Base-by-base conservation (phyloP, 805 yeast species). In the Lipomyces yamadae region DNA sequence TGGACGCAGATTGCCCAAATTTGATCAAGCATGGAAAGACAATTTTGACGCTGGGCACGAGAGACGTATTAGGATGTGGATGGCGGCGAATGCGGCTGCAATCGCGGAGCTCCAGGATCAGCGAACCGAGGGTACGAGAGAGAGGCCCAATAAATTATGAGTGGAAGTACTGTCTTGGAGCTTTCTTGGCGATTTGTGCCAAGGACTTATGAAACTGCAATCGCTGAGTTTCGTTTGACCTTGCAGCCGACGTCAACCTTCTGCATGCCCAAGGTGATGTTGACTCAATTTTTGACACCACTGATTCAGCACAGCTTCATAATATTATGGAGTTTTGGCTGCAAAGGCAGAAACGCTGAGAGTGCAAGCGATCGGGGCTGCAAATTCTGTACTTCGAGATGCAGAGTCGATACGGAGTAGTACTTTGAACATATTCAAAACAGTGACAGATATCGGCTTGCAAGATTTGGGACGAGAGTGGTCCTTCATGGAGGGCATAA, bases 401-500 rank as follows among this genome's bases (percentile, higher is more conserved):
- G 69, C 71, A 4, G 69, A 62, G 34, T 13, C 42, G 8, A 60
- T 66, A 6, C 64, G 67, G n/a, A 50, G 39, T 15, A 53, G 66
- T 24, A 60, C 67, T 13, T 55, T 66, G 13, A 61, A 60, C 13
- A 62, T 64, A 8, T 68, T 64, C 57, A 61, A 64, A 32, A 63
- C 70, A 3, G 71, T 68, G 13, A 66, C 70, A 11, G 62, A 63
- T 32, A 58, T 67, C 15, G 70, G 71, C 29, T 56, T 68, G 32
- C 70, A 59, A 15, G 71, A 68, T 35, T 58, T 68, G n/a, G 70
- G 66, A 13, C 64, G 67, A 10, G 66, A 66, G 32, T 68, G 71
- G 71, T 65, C 71, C 2, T 56, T 60, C 8, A 62, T 60, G 61
- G 71, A 66, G 52, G 67, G 61, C 24, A 61, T 68, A 5, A 66